Conservation (phyloP, 2,329 filamentous ascomycete genomes). For the Zasmidium citrigriseum region DNA sequence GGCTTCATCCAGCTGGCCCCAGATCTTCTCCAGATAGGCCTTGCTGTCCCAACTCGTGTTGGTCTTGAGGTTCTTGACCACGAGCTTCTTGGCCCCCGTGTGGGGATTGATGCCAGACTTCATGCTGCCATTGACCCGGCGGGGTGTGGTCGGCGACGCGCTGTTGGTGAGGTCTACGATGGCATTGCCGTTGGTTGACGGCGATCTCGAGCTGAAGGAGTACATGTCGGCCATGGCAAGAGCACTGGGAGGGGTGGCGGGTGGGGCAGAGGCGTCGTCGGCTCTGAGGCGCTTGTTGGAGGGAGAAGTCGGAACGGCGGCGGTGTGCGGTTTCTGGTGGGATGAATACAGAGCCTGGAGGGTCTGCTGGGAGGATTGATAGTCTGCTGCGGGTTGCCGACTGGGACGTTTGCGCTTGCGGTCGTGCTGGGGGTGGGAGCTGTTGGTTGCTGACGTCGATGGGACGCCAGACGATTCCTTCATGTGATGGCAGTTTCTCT, state of each 20-base stretch:
- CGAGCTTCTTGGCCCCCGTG: conserved; percentile 76
- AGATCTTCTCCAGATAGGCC: conserved; percentile 75
- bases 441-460: conserved; percentile 16
- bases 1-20: conserved; percentile 72
- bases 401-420: conserved; percentile 26
- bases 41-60: conserved; percentile 66
- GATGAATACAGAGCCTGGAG: conserved; percentile 48
- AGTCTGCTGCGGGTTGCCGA: conserved; percentile 7
- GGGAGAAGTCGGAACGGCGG: conserved; percentile 31
- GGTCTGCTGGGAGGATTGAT: conserved; percentile 40
- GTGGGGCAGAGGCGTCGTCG: conserved; percentile 29
- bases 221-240: conserved; percentile 54
- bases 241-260: conserved; percentile 19
- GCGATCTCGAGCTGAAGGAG: conserved; percentile 44
- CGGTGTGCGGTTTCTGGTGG: conserved; percentile 29
- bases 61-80: conserved; percentile 87
- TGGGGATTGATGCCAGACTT: conserved; percentile 66
- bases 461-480: conserved; percentile 18
- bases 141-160: conserved; percentile 32
- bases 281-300: conserved; percentile 44
- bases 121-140: conserved; percentile 28
- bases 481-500: conserved; percentile 32
- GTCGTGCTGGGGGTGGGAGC: conserved; percentile 15
- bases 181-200: conserved; percentile 38
- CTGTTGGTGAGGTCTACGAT: conserved; percentile 48